phyloP scores from a whole-genome alignment of 805 yeast genomes.

The Maudiozyma turicensis region DNA sequence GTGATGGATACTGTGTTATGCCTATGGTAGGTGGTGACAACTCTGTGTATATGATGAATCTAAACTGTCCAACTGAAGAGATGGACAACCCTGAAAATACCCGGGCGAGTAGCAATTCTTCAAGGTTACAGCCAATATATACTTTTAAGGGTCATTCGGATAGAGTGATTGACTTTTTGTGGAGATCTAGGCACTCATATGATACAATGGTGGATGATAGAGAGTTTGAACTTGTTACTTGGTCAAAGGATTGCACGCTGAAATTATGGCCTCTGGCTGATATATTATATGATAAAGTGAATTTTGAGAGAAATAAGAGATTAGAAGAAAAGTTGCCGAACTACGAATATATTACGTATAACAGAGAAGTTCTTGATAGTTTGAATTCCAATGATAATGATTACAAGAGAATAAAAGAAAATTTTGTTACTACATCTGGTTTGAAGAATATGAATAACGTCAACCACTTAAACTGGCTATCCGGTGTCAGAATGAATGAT shows the following conservation, averaged over 20 bases:
- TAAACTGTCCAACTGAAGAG: conserved; percentile 7
- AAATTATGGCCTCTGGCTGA: conserved; percentile 67
- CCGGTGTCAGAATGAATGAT: conserved; percentile 68
- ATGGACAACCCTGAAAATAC: conserved; percentile 1
- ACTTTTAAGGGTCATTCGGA: conserved; percentile 74
- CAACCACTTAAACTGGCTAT: conserved; percentile 81
- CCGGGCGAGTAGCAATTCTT: neutral
- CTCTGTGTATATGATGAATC: conserved; percentile 31
- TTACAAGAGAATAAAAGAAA: conserved; percentile 31
- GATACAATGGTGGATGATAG: conserved; percentile 48
- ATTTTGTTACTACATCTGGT: conserved; percentile 34
- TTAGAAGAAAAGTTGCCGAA: conserved; percentile 33
- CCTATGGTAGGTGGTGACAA: conserved; percentile 81
- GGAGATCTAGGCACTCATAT: conserved; percentile 58
- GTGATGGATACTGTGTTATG: conserved; percentile 78
- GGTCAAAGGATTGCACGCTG: conserved; percentile 85
- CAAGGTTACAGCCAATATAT: conserved; percentile 41
- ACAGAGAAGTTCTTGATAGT: conserved; percentile 38
- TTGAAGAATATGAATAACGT: conserved; percentile 31
- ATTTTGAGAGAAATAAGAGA: conserved; percentile 32
- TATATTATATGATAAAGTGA: conserved; percentile 38
- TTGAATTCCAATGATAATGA: conserved; percentile 15
- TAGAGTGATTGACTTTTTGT: conserved; percentile 77
- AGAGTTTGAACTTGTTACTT: conserved; percentile 85
- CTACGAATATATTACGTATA: conserved; percentile 39